Evolutionary conservation across 208 protist genomes (phyloP).

Genomic region (Trypanosoma caninum): DNA sequence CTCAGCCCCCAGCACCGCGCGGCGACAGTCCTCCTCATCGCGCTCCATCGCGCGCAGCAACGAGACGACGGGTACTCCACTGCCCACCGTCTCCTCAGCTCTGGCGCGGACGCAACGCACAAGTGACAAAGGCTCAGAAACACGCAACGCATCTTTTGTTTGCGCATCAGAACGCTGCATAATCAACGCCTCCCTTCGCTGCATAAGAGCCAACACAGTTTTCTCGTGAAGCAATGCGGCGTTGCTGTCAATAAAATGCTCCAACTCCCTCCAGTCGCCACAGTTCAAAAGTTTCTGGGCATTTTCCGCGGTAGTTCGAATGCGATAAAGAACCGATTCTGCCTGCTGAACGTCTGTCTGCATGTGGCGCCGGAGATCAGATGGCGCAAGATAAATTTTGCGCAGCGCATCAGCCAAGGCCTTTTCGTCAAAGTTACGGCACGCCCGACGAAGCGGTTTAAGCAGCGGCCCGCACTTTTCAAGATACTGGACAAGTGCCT

Average conservation of each 20-base stretch:
- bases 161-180: constrained; percentile 3
- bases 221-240: constrained; percentile 48
- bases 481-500: constrained; percentile 42
- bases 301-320: constrained; percentile 33
- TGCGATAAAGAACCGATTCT: constrained; percentile 46
- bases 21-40: constrained; percentile 26
- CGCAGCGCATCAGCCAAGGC: constrained; percentile 52
- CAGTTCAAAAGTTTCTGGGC: constrained; percentile 36
- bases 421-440: constrained; percentile 39
- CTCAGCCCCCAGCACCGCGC: constrained; percentile 20
- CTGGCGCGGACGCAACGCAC: no score
- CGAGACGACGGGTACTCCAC: not conserved
- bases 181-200: constrained; percentile 44
- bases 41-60: not conserved
- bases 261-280: constrained; percentile 31
- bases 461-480: constrained; percentile 50
- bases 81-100: not conserved
- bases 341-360: constrained; percentile 63
- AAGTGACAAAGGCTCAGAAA: not conserved
- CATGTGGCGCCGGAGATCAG: constrained; percentile 57
- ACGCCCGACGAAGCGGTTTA: constrained; percentile 57
- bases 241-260: constrained; percentile 55
- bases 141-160: not conserved
- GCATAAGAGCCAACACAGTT: constrained; percentile 50
- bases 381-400: constrained; percentile 31